A percentile compares a stretch with the other conserved stretches of the same genome.
These are phyloP conservation scores for Phenoliferia sp. DNA, from an alignment of 1,284 basidiomycete species.

Conservation along the genomic window DNA sequence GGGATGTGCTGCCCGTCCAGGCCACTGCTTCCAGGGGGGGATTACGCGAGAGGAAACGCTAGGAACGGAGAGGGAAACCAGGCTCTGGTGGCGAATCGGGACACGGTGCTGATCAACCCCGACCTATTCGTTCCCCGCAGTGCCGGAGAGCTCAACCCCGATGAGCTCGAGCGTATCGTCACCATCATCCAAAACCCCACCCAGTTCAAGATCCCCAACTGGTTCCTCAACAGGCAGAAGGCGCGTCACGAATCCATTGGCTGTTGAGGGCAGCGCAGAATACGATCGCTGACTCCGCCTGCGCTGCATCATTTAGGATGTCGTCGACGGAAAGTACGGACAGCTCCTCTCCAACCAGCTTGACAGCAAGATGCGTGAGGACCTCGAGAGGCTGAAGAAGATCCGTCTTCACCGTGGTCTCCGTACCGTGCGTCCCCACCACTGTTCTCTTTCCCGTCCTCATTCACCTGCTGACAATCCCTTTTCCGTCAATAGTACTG, in stretches of 20 bases:
- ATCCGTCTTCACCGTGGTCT: conserved; percentile 98
- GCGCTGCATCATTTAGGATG: conserved; percentile 59
- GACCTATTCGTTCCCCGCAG: conserved; percentile 47
- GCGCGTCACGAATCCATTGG: background rate
- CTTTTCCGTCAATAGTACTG: conserved; percentile 25
- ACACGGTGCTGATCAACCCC: background rate
- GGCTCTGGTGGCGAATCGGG: background rate
- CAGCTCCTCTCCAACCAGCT: conserved; percentile 94
- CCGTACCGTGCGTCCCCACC: conserved; percentile 62
- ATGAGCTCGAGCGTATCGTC: conserved; percentile 97
- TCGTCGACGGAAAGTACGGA: conserved; percentile 92
- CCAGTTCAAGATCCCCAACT: conserved; percentile 98
- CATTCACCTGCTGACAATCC: conserved; percentile 84
- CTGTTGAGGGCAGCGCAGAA: background rate
- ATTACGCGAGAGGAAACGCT: background rate
- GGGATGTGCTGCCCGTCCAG: too few species aligned
- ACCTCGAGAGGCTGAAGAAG: conserved; percentile 98
- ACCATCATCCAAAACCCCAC: conserved; percentile 99
- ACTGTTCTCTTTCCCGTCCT: background rate
- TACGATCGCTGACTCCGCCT: background rate
- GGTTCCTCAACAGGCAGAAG: conserved; percentile 96
- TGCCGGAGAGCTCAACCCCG: conserved; percentile 89
- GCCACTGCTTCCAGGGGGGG: too few species aligned
- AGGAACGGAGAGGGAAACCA: background rate
- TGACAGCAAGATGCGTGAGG: conserved; percentile 92